A percentile compares a stretch with the other conserved stretches of the same genome.
These are phyloP conservation scores for Trichosporon faecale DNA, from an alignment of 1,284 basidiomycete genomes.

Conservation along the genomic window DNA sequence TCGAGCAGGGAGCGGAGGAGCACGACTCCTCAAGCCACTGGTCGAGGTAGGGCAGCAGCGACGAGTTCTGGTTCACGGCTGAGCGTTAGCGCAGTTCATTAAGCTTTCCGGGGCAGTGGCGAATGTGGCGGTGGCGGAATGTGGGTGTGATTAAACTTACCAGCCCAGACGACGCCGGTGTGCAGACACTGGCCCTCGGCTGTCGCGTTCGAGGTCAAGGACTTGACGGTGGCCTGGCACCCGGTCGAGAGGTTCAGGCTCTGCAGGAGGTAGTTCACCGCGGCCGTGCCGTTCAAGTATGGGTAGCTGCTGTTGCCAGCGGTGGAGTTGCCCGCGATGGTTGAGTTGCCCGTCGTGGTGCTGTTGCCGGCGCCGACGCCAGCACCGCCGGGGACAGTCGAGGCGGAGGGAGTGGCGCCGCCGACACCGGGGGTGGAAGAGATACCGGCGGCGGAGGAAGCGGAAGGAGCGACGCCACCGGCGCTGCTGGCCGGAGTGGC, in stretches of 20 bases:
- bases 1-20: constrained; percentile 39
- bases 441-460: neutral
- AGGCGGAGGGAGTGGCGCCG: neutral
- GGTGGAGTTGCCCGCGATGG: too few species aligned
- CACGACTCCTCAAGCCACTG: constrained; percentile 42
- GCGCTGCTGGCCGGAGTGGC: neutral
- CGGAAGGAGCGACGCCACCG: too few species aligned
- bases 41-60: constrained; percentile 41
- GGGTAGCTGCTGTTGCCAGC: constrained; percentile 5
- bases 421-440: neutral
- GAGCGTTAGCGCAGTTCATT: neutral
- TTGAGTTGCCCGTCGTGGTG: neutral
- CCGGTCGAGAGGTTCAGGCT: constrained; percentile 9
- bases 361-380: neutral
- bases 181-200: constrained; percentile 30
- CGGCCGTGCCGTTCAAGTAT: neutral
- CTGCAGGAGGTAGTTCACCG: constrained; percentile 4
- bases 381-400: neutral
- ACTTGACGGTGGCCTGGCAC: constrained; percentile 10
- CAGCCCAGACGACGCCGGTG: constrained; percentile 21
- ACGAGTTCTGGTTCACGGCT: constrained; percentile 35
- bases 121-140: constrained; percentile 1
- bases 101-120: neutral
- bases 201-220: constrained; percentile 16
- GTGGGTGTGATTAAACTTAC: constrained; percentile 15